These are phyloP conservation scores for Lipomyces chichibuensis DNA, from an alignment of 805 yeast genomes.

Conservation along the genomic window DNA sequence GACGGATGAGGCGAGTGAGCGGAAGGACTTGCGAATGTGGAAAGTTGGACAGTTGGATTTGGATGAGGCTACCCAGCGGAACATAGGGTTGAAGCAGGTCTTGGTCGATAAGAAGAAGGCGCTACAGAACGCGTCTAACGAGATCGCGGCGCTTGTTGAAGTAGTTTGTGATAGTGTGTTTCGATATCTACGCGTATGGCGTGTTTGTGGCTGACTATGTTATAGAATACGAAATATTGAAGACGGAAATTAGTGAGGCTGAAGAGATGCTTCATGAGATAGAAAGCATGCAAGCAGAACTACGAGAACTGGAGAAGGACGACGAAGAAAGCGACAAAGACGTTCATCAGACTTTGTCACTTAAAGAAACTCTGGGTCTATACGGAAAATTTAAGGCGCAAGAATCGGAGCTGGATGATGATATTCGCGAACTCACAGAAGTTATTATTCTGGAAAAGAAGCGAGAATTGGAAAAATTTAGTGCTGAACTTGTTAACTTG, in stretches of 20 bases:
- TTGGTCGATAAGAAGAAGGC: constrained; percentile 37
- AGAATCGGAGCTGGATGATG: constrained; percentile 21
- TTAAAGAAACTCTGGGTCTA: constrained; percentile 42
- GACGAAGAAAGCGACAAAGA: constrained; percentile 38
- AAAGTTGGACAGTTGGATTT: constrained; percentile 18
- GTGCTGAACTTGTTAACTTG: constrained; percentile 29
- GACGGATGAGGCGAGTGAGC: constrained; percentile 39
- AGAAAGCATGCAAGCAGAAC: constrained; percentile 41
- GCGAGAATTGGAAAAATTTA: constrained; percentile 21
- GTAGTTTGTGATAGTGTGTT: constrained; percentile 20
- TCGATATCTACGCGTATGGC: neutral
- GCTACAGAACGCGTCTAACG: constrained; percentile 35
- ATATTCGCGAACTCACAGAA: constrained; percentile 30
- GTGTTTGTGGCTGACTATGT: neutral
- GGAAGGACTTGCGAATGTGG: constrained; percentile 41
- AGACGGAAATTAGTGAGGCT: constrained; percentile 39
- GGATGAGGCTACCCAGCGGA: constrained; percentile 13
- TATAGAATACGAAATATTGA: constrained; percentile 31
- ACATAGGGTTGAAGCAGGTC: constrained; percentile 17
- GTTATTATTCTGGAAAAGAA: constrained; percentile 26
- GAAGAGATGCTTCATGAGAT: constrained; percentile 42
- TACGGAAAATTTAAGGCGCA: constrained; percentile 39
- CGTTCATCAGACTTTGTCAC: constrained; percentile 40
- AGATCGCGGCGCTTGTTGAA: constrained; percentile 29
- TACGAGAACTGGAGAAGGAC: constrained; percentile 42